A percentile compares a stretch with the other conserved stretches of the same genome.
These are phyloP conservation scores for Zancudomyces culisetae DNA, from an alignment of 371 early-diverging fungal genomes.

Conservation along the genomic window DNA sequence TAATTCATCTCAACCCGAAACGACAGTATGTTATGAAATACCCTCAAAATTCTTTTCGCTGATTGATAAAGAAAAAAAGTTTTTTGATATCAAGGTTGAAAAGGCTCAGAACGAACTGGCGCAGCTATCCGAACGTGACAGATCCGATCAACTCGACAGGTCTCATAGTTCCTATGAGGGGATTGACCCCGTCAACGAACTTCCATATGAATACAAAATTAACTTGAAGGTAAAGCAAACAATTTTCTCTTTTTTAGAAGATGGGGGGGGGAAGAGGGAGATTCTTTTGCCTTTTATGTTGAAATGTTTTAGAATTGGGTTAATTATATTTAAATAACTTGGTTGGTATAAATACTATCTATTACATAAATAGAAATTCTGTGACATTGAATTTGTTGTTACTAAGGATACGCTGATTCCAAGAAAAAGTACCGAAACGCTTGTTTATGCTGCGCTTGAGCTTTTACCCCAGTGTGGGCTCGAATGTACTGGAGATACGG, in stretches of 20 bases:
- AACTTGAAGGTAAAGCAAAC: not conserved
- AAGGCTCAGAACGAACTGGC: slow-evolving; percentile 27
- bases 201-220: slow-evolving; percentile 14
- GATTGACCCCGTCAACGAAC: not conserved
- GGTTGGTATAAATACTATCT: too few relatives aligned
- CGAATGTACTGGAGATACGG: too few relatives aligned
- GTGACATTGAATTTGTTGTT: slow-evolving; percentile 32
- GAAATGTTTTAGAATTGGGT: too few relatives aligned
- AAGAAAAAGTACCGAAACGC: slow-evolving; percentile 41
- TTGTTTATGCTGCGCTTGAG: slow-evolving; percentile 30
- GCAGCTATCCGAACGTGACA: too few relatives aligned
- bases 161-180: slow-evolving; percentile 16
- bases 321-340: too few relatives aligned
- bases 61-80: slow-evolving; percentile 32
- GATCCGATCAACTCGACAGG: too few relatives aligned
- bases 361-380: slow-evolving; percentile 35
- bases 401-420: slow-evolving; percentile 48
- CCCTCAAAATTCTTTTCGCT: slow-evolving; percentile 17
- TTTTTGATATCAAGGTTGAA: slow-evolving; percentile 27
- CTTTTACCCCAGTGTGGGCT: too few relatives aligned
- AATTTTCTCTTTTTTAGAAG: too few relatives aligned
- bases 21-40: slow-evolving; percentile 19
- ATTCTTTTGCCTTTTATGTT: too few relatives aligned
- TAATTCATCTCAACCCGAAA: slow-evolving; percentile 28
- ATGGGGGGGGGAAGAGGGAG: too few relatives aligned